A percentile compares a stretch with the other conserved stretches of the same genome.
Evolutionary conservation across 305 asterid genomes (phyloP).

Genomic region (Rubia occidens): DNA sequence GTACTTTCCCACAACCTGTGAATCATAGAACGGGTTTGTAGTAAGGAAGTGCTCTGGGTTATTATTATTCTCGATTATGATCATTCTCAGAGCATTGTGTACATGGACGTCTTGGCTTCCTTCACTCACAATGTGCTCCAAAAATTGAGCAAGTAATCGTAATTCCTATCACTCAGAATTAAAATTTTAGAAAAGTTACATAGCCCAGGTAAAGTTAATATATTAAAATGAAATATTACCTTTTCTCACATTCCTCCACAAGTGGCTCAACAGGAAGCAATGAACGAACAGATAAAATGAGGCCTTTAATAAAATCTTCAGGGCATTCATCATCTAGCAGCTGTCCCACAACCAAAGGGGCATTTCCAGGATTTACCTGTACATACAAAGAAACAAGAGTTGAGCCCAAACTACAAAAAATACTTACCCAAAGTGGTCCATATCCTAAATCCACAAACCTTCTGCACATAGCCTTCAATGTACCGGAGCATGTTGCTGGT

Average conservation of each 20-base stretch:
- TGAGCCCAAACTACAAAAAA: conserved; percentile 17
- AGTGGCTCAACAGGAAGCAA: conserved; percentile 97
- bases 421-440: background rate
- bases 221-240: conserved; percentile 34
- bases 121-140: conserved; percentile 99
- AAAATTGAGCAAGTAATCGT: conserved; percentile 89
- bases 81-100: conserved; percentile 97
- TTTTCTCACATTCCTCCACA: conserved; percentile 98
- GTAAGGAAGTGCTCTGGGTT: conserved; percentile 98
- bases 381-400: conserved; percentile 19
- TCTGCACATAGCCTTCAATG: conserved; percentile 98
- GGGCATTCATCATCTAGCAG: conserved; percentile 98
- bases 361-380: conserved; percentile 99
- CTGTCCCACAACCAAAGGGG: conserved; percentile 98
- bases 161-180: conserved; percentile 52
- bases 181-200: conserved; percentile 15
- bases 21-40: conserved; percentile 95
- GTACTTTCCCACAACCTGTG: conserved; percentile 96
- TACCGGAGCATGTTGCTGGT: conserved; percentile 95
- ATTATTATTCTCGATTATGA: conserved; percentile 94
- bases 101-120: conserved; percentile 99
- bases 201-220: conserved; percentile 1
- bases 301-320: conserved; percentile 96
- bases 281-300: conserved; percentile 94
- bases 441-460: conserved; percentile 38